phyloP scores from a whole-genome alignment of 2,329 filamentous ascomycete species.

The Knoxdaviesia capensis region DNA sequence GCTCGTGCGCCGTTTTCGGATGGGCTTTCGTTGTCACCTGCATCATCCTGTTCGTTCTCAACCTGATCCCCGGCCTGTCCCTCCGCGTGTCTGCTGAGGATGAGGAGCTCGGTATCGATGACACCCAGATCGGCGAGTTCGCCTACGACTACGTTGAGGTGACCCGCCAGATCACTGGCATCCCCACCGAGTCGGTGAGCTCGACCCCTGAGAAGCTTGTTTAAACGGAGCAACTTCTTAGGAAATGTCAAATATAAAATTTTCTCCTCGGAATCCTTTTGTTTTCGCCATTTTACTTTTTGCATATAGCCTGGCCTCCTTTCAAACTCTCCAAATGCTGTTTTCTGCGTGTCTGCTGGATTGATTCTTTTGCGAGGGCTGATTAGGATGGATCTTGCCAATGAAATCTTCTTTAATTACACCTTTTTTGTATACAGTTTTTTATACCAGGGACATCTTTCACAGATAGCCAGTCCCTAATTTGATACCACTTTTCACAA shows the following conservation, averaged over 20 bases:
- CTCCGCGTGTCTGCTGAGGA: slow-evolving; percentile 47
- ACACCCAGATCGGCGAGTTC: slow-evolving; percentile 63
- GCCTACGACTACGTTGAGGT: slow-evolving; percentile 69
- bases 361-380: too few relatives aligned
- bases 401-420: too few relatives aligned
- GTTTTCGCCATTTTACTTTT: not conserved
- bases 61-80: slow-evolving; percentile 49
- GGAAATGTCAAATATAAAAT: too few relatives aligned
- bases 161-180: slow-evolving; percentile 36
- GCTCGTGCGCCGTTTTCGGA: slow-evolving; percentile 39
- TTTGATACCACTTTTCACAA: too few relatives aligned
- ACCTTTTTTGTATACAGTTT: too few relatives aligned
- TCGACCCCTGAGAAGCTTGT: slow-evolving; percentile 5
- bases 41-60: slow-evolving; percentile 49
- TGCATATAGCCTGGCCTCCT: not conserved
- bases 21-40: slow-evolving; percentile 50
- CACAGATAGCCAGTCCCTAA: too few relatives aligned
- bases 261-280: too few relatives aligned
- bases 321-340: too few relatives aligned
- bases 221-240: not conserved
- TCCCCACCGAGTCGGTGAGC: slow-evolving; percentile 3
- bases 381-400: too few relatives aligned
- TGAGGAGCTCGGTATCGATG: slow-evolving; percentile 50
- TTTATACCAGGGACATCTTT: too few relatives aligned
- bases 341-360: too few relatives aligned